These are phyloP conservation scores for Heritiera littoralis DNA, from an alignment of 345 rosid species.

Conservation along the genomic window DNA sequence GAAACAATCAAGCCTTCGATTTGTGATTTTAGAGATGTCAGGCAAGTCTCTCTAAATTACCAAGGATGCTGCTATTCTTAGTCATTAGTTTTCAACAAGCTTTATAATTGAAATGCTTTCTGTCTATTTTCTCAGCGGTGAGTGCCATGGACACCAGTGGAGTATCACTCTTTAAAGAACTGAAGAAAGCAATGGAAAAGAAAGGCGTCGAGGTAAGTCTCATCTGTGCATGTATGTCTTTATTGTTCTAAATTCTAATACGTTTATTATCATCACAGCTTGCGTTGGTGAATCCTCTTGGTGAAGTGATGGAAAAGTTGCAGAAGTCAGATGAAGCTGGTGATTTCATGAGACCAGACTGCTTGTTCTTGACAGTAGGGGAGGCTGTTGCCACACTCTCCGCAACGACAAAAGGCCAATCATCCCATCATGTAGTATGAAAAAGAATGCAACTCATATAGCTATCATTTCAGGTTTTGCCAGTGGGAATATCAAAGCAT, in stretches of 20 bases:
- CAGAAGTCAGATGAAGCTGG: slow-evolving; percentile 53
- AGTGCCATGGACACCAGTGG: slow-evolving; percentile 90
- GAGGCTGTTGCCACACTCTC: slow-evolving; percentile 85
- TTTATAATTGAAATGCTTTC: not conserved
- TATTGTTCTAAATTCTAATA: not conserved
- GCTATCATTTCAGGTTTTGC: not conserved
- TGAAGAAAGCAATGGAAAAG: slow-evolving; percentile 60
- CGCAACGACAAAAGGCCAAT: slow-evolving; percentile 47
- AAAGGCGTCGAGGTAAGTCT: slow-evolving; percentile 49
- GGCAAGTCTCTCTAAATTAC: slow-evolving; percentile 35
- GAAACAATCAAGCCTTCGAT: slow-evolving; percentile 52
- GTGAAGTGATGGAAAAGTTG: slow-evolving; percentile 84
- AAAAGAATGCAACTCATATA: not conserved
- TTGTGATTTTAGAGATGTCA: slow-evolving; percentile 71
- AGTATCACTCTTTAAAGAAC: slow-evolving; percentile 59
- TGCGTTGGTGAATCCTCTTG: slow-evolving; percentile 83
- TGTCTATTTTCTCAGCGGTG: slow-evolving; percentile 49
- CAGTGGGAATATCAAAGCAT: no score
- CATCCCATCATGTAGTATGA: slow-evolving; percentile 45
- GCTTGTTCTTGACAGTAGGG: slow-evolving; percentile 72
- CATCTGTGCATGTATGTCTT: not conserved
- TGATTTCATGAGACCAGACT: slow-evolving; percentile 49
- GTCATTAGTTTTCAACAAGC: not conserved
- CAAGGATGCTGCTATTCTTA: not conserved
- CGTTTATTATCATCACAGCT: slow-evolving; percentile 54